Conservation (phyloP, 805 yeast genomes). For the Candida chauliodis region DNA sequence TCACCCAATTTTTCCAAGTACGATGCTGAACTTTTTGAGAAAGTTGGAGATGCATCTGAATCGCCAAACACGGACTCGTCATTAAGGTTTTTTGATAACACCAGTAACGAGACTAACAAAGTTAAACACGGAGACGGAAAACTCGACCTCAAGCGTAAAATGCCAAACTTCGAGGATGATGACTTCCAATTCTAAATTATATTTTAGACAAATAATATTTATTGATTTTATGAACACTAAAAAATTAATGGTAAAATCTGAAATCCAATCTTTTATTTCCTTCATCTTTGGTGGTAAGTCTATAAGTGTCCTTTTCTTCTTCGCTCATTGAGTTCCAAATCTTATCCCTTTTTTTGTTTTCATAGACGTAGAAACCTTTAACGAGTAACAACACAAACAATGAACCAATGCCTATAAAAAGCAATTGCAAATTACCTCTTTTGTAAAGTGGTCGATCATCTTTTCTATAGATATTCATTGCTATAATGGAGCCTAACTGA, state of each 20-base stretch:
- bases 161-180: not conserved
- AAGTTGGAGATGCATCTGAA: not conserved
- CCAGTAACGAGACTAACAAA: not conserved
- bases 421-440: constrained; percentile 49
- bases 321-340: constrained; percentile 48
- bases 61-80: not conserved
- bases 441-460: constrained; percentile 59
- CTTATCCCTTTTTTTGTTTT: constrained; percentile 42
- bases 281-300: constrained; percentile 41
- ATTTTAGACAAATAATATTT: not conserved
- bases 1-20: not conserved
- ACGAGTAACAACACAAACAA: constrained; percentile 24
- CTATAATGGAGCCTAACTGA: constrained; percentile 55
- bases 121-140: not conserved
- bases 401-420: constrained; percentile 31
- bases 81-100: not conserved
- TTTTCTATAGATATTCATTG: constrained; percentile 53
- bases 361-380: constrained; percentile 34
- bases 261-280: constrained; percentile 61
- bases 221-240: not conserved
- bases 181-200: not conserved
- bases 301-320: constrained; percentile 50
- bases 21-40: not conserved
- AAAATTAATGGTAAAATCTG: constrained; percentile 24
- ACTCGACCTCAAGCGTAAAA: too few species aligned